A percentile compares a stretch with the other conserved stretches of the same genome.
These are phyloP conservation scores for Penicillium sp. DNA, from an alignment of 2,329 filamentous ascomycete species.

Conservation along the genomic window DNA sequence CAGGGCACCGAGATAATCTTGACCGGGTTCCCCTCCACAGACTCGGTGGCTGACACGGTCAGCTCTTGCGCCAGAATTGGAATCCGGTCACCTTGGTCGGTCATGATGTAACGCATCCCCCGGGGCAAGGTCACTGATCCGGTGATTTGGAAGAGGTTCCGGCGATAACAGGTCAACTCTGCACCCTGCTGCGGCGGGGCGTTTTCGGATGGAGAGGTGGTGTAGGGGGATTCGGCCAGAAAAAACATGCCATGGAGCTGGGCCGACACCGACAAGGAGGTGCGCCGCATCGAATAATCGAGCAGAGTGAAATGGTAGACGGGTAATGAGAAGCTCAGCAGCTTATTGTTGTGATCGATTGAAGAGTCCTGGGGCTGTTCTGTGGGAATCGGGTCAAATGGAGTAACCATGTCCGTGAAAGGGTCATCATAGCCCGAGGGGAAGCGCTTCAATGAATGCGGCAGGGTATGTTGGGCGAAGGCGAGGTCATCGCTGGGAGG, in stretches of 20 bases:
- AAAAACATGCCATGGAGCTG: conserved; percentile 70
- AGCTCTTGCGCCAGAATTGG: conserved; percentile 81
- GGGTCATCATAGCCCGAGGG: conserved; percentile 50
- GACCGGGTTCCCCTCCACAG: conserved; percentile 85
- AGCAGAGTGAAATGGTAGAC: conserved; percentile 60
- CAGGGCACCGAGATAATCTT: conserved; percentile 96
- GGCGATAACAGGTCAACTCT: conserved; percentile 91
- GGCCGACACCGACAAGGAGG: conserved; percentile 57
- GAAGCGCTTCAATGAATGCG: conserved; percentile 49
- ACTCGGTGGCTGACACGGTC: conserved; percentile 87
- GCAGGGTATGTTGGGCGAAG: conserved; percentile 46
- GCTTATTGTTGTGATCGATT: conserved; percentile 65
- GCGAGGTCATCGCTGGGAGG: conserved; percentile 50
- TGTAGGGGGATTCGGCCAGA: conserved; percentile 63
- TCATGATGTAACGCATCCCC: conserved; percentile 73
- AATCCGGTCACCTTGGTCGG: conserved; percentile 78
- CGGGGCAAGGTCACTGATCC: conserved; percentile 80
- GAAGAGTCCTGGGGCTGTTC: conserved; percentile 55
- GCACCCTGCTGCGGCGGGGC: conserved; percentile 52
- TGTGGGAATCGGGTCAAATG: conserved; percentile 43
- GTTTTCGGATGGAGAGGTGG: conserved; percentile 54
- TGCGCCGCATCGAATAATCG: conserved; percentile 57
- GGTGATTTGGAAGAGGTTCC: conserved; percentile 94
- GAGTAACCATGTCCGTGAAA: conserved; percentile 51
- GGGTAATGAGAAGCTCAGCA: conserved; percentile 70